Evolutionary conservation across 331 rosid genomes (phyloP).

Genomic region (Pyrus hybrid): DNA sequence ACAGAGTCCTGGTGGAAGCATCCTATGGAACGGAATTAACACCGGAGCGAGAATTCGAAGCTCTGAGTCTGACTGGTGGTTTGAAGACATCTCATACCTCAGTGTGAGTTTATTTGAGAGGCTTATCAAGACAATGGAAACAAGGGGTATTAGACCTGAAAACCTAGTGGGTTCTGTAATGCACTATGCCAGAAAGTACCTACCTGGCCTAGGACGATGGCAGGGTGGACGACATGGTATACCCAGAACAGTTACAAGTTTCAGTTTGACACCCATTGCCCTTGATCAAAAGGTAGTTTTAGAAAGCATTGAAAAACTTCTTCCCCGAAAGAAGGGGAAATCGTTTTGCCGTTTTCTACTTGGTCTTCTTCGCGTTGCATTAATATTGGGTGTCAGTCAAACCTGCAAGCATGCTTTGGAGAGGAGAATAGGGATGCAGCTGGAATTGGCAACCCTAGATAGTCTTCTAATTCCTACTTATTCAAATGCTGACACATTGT

Average conservation of each 20-base stretch:
- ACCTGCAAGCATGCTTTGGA: slow-evolving; percentile 62
- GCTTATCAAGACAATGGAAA: slow-evolving; percentile 77
- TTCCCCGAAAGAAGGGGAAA: slow-evolving; percentile 76
- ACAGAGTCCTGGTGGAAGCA: slow-evolving; percentile 98
- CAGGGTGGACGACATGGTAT: slow-evolving; percentile 58
- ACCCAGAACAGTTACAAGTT: slow-evolving; percentile 65
- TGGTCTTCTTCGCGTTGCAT: slow-evolving; percentile 92
- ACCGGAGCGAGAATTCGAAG: slow-evolving; percentile 91
- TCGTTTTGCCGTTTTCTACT: slow-evolving; percentile 77
- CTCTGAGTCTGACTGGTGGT: slow-evolving; percentile 97
- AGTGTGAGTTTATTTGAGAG: slow-evolving; percentile 67
- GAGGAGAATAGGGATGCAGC: slow-evolving; percentile 84
- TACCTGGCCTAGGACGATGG: slow-evolving; percentile 93
- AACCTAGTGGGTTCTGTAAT: slow-evolving; percentile 69
- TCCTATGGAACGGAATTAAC: slow-evolving; percentile 93
- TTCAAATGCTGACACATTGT: slow-evolving; percentile 73
- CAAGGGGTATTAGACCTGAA: slow-evolving; percentile 77
- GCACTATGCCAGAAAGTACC: slow-evolving; percentile 78
- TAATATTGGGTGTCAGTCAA: slow-evolving; percentile 59
- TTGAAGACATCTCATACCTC: slow-evolving; percentile 89
- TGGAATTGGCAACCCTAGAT: slow-evolving; percentile 85
- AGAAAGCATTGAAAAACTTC: slow-evolving; percentile 76
- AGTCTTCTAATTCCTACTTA: slow-evolving; percentile 78
- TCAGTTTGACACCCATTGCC: slow-evolving; percentile 67
- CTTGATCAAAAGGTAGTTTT: slow-evolving; percentile 66